Evolutionary conservation across 805 yeast species (phyloP), one percentile per base, ranked within the genome.

Genomic region (Yueomyces sinensis): DNA sequence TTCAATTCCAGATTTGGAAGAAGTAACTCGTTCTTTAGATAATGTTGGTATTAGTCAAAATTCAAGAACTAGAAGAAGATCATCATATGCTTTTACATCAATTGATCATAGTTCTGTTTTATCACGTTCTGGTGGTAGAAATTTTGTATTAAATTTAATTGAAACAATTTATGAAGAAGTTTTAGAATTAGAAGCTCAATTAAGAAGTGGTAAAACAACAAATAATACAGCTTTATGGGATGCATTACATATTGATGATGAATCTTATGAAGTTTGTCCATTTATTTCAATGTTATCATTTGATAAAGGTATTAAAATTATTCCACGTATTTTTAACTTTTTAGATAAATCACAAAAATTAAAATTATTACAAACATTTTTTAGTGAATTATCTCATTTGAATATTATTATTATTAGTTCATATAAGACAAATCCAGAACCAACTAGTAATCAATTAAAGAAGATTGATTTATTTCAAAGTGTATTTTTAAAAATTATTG

Each of bases 281-380:
- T 87, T 87, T 49, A 72, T 86, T 35, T 83, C 86, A 44, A 74
- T 83, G 52, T 67, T 89, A 43, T 73, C 82, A 19, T 81, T 78
- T 52, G 82, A 82, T 47, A 89, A 89, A 60, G 91, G 94, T 37
- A 75, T 84, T 64, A 87, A 84, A 57, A 70, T 84, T 27, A 76
- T 89, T 62, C 86, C 91, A 34, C 76, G 98, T 59, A 69, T 83
- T 39, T 84, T 84, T 65, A 81, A 83, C 50, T 82, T 86, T 56
- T 66, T 89, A 49, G 63, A 72, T 29, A 68, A 78, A 44, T 83
- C 80, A 44, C 89, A 83, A 52, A 74, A 82, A 44, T 65, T 82
- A 41, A 77, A 87, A 25, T 65, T 83, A 37, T 71, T 83, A 36
- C 82, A 87, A 32, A 70, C 82, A 35, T 65, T 89, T 27, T 79